Conservation (phyloP, 495 filamentous ascomycete genomes). For the Sporormia fimetaria region DNA sequence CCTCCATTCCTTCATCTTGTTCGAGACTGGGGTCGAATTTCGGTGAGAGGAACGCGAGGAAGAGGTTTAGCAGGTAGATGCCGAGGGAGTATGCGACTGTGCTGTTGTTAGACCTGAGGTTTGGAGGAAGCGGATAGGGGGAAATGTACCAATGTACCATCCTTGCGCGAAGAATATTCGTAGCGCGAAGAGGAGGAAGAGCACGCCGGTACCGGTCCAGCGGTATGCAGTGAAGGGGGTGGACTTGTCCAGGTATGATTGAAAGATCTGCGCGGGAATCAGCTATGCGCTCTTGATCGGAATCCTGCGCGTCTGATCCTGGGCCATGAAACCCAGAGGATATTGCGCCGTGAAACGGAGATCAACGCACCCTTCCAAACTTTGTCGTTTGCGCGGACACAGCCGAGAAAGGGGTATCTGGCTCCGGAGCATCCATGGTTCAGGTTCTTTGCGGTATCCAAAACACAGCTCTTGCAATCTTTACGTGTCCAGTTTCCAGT, state of each 20-base stretch:
- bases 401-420: conserved; percentile 75
- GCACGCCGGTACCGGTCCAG: conserved; percentile 69
- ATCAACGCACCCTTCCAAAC: conserved; percentile 49
- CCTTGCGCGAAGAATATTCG: conserved; percentile 85
- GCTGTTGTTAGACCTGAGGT: conserved; percentile 3
- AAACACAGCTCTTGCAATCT: neutral
- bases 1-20: conserved; percentile 90
- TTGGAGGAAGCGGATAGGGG: neutral
- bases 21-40: conserved; percentile 98
- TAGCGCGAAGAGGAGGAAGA: conserved; percentile 71
- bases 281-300: neutral
- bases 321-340: neutral
- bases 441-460: too few relatives aligned
- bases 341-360: neutral
- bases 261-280: conserved; percentile 59
- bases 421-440: conserved; percentile 66
- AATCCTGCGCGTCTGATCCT: neutral
- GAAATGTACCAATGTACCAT: conserved; percentile 86
- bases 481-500: neutral
- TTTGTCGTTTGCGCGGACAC: conserved; percentile 74
- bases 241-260: conserved; percentile 84
- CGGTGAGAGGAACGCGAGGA: conserved; percentile 95
- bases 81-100: conserved; percentile 93
- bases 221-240: conserved; percentile 80
- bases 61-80: conserved; percentile 98